phyloP scores from a whole-genome alignment of 2,329 filamentous ascomycete species.

The Talaromyces amestolkiae region DNA sequence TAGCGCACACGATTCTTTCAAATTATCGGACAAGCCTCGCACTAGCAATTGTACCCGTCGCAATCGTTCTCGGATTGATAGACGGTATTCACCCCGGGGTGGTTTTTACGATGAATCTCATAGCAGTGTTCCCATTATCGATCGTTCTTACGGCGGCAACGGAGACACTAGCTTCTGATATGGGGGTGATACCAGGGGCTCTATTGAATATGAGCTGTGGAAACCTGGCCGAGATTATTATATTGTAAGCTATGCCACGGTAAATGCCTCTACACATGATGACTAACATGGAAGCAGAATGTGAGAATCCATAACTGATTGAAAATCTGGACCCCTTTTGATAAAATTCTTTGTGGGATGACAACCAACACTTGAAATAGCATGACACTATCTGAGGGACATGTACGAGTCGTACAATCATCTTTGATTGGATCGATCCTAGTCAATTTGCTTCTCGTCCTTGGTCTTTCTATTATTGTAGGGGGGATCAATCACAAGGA shows the following conservation, averaged over 20 bases:
- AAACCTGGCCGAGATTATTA: not conserved
- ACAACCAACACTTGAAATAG: not conserved
- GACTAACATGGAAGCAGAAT: not conserved
- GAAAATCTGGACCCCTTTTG: not conserved
- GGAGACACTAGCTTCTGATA: not conserved
- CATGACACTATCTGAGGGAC: slow-evolving; percentile 48
- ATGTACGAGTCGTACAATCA: slow-evolving; percentile 85
- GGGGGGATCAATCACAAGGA: not conserved
- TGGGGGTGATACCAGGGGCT: not conserved
- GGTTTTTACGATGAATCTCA: not conserved
- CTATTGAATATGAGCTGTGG: not conserved
- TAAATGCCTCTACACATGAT: not conserved
- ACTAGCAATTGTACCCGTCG: not conserved
- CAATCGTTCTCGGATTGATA: not conserved
- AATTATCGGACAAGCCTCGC: not conserved
- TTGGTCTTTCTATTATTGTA: slow-evolving; percentile 36
- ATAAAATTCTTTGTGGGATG: not conserved
- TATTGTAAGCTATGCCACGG: not conserved
- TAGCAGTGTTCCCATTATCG: not conserved
- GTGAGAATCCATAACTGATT: not conserved
- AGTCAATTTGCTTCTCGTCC: slow-evolving; percentile 77
- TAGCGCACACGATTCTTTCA: not conserved
- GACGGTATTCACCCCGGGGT: not conserved
- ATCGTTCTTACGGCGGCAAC: not conserved
- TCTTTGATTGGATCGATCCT: slow-evolving; percentile 82